Evolutionary conservation across 768 basidiomycete genomes (phyloP).

Genomic region (Cytidiella melzeri): DNA sequence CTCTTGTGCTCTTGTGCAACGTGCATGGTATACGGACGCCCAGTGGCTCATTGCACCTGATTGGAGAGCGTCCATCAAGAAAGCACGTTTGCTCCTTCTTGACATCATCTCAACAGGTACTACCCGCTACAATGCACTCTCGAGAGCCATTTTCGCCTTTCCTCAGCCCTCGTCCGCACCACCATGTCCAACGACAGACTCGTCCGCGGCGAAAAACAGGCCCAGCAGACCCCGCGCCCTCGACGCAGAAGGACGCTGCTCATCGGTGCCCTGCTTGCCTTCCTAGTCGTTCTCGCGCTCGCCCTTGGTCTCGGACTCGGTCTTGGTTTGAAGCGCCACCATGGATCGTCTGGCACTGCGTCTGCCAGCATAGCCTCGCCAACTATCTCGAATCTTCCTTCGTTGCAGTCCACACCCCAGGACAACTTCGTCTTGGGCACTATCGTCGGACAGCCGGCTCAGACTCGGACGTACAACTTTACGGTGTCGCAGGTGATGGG

Average conservation of each 20-base stretch:
- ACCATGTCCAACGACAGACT: conserved; percentile 1
- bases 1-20: too few relatives aligned
- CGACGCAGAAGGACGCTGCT: conserved; percentile 1
- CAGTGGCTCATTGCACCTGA: too few relatives aligned
- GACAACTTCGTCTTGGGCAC: conserved; percentile 13
- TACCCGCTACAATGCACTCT: not conserved
- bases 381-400: not conserved
- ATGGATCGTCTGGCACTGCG: not conserved
- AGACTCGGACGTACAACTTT: conserved; percentile 39
- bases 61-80: too few relatives aligned
- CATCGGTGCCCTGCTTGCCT: not conserved
- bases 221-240: not conserved
- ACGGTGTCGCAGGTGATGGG: conserved; percentile 32
- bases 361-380: not conserved
- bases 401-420: not conserved
- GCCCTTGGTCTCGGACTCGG: conserved; percentile 22
- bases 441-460: conserved; percentile 21
- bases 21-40: too few relatives aligned
- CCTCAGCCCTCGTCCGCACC: not conserved
- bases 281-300: conserved; percentile 16
- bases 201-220: not conserved
- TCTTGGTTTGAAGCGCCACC: conserved; percentile 17
- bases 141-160: not conserved
- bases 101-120: too few relatives aligned
- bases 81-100: too few relatives aligned